phyloP scores from a whole-genome alignment of 1,284 basidiomycete genomes.

The Heterobasidion annosum region DNA sequence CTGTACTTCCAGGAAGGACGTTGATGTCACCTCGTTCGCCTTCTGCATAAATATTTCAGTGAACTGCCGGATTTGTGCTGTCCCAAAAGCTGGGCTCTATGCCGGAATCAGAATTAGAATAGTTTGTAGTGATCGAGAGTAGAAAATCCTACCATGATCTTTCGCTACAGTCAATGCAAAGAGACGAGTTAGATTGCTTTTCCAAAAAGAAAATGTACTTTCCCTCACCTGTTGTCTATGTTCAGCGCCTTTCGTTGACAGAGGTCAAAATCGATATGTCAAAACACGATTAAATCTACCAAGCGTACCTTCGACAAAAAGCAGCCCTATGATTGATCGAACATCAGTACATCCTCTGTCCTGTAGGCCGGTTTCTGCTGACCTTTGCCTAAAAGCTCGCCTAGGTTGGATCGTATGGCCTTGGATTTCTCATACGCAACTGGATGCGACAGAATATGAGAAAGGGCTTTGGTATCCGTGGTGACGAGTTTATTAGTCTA shows the following conservation, averaged over 20 bases:
- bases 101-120: not conserved
- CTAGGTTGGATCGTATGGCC: not conserved
- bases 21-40: slow-evolving; percentile 14
- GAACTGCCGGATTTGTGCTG: slow-evolving; percentile 20
- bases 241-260: not conserved
- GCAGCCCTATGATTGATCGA: not conserved
- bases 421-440: not conserved
- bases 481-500: not conserved
- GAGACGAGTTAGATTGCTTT: not conserved
- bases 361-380: not conserved
- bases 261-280: not conserved
- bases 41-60: slow-evolving; percentile 22
- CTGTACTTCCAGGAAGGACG: not conserved
- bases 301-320: slow-evolving; percentile 3
- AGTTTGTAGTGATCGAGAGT: too few relatives aligned
- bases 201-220: not conserved
- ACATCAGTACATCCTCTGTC: not conserved
- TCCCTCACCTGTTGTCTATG: slow-evolving; percentile 4
- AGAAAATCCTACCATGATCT: slow-evolving; percentile 4
- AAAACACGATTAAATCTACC: not conserved
- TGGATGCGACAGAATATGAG: slow-evolving; percentile 1
- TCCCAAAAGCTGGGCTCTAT: slow-evolving; percentile 24
- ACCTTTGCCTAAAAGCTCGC: slow-evolving; percentile 3
- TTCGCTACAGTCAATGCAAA: not conserved
- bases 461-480: slow-evolving; percentile 1